Base-by-base conservation (phyloP, 1,139 yeast genomes). In the Pichia sp. region DNA sequence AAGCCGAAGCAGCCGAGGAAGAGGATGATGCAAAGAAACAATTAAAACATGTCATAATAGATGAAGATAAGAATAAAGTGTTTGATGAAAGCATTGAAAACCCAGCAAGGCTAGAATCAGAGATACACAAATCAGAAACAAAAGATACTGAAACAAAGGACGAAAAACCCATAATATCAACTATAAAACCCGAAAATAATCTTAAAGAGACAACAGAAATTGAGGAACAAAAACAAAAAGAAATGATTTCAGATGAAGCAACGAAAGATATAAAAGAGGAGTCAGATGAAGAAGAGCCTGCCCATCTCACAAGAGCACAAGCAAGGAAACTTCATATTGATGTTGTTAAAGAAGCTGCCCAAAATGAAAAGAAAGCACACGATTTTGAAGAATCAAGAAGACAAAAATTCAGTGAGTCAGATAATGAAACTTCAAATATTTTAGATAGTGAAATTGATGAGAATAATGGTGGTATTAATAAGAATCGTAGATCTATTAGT, bases 251-350 rank as follows among this genome's bases (percentile, higher is more conserved):
- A 38, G 56, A 49, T 27, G 47, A 14, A 22, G 56, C 49, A 27
- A 44, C 33, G 16, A 41, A 43, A 41, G 54, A 46, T 3, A 11
- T 14, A 3, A 36, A 19, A 36, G 47, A 46, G 16, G 47, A 48
- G 25, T 44, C 39, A 16, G 56, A 44, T 31, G 50, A 45, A 9
- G 55, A 55, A 16, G 56, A 55, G 27, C 55, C 56, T n/a, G 58
- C 50, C 4, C 56, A 54, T 43, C 28, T 55, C 19, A 54, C 60
- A 8, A 30, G 59, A 42, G 41, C 56, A 11, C 58, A 54, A 42
- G 52, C 57, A 13, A 50, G 55, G 36, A 50, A 48, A 44, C 33
- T 51, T 6, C 52, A 53, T 10, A 49, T 44, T 22, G 49, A 50
- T 29, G 49, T 46, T 25, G 53, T 49, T 33, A 49, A 54, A 16